These are phyloP conservation scores for Chara braunii DNA, from an alignment of 139 green algal genomes.

Conservation along the genomic window DNA sequence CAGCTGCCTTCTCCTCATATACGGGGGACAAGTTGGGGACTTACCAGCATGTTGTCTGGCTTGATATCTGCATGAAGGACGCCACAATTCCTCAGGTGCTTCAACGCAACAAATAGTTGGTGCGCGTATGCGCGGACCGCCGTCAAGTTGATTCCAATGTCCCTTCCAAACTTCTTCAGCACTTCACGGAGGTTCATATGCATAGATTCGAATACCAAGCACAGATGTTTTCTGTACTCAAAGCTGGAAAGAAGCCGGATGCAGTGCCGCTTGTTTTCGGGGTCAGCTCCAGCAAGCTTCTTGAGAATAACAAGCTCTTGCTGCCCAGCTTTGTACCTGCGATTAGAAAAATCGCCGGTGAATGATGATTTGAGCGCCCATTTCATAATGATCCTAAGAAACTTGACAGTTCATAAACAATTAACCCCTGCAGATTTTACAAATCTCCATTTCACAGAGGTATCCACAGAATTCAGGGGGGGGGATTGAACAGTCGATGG, in stretches of 20 bases:
- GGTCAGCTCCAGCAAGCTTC: constrained; percentile 71
- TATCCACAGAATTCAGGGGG: too few relatives aligned
- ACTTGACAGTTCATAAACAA: too few relatives aligned
- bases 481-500: too few relatives aligned
- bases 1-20: too few relatives aligned
- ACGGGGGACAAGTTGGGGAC: constrained; percentile 5
- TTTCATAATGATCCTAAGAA: constrained; percentile 1
- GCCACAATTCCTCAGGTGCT: constrained; percentile 74
- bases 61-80: constrained; percentile 99
- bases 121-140: constrained; percentile 81
- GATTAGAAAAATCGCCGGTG: neutral
- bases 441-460: too few relatives aligned
- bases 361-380: too few relatives aligned
- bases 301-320: constrained; percentile 72
- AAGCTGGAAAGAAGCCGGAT: constrained; percentile 83
- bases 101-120: constrained; percentile 88
- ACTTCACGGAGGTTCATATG: constrained; percentile 47
- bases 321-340: constrained; percentile 58
- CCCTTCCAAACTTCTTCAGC: constrained; percentile 85
- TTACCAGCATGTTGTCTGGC: constrained; percentile 95
- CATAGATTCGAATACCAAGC: constrained; percentile 67
- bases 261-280: constrained; percentile 76
- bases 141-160: constrained; percentile 84
- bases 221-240: constrained; percentile 89
- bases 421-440: too few relatives aligned